Base-by-base conservation (phyloP, 331 rosid genomes). In the Erythrophleum ivorense region DNA sequence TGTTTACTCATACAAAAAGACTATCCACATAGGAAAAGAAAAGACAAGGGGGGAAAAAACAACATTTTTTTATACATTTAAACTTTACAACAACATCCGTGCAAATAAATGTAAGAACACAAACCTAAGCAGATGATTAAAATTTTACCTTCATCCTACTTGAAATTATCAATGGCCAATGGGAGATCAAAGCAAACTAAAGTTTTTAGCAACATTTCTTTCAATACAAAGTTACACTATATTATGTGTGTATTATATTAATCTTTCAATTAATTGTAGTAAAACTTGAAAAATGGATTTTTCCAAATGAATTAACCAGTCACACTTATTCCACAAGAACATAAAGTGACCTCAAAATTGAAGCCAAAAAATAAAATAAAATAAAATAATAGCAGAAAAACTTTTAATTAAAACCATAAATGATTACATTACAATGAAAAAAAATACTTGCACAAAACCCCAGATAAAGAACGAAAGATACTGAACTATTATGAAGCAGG, bases 1-100 rank as follows among this genome's bases (percentile, higher is more conserved):
- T 1, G 52, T 31, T 77, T 52, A 71, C 79, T 50, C 29, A 41
- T 31, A n/a, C 36, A 29, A 80, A 72, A 57, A 46, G 50, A 46
- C 50, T 2, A 11, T 46, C 12, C 50, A 8, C 1, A 2, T 46
- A 46, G 50, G 10, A 33, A 31, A 50, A 49, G 54, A 24, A 24
- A 36, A 12, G 3, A 19, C 54, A 49, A 13, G 8, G 9, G 7
- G 1, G 14, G 21, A 21, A 19, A 19, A 43, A 15, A 57, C 16
- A 49, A 49, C 13, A 46, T 46, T 1, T 13, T 46, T 9, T 49
- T 4, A 49, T 49, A 49, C 83, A 70, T 46, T 19, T 57, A 45
- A 16, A 57, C 40, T n/a, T 57, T 31, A 31, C 55, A 70, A 43
- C 5, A 13, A 66, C 41, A 6, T 5, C 36, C 38, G 19, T n/a